These are phyloP conservation scores for Stromatinia cepivora DNA, from an alignment of 2,329 filamentous ascomycete species.

Conservation along the genomic window DNA sequence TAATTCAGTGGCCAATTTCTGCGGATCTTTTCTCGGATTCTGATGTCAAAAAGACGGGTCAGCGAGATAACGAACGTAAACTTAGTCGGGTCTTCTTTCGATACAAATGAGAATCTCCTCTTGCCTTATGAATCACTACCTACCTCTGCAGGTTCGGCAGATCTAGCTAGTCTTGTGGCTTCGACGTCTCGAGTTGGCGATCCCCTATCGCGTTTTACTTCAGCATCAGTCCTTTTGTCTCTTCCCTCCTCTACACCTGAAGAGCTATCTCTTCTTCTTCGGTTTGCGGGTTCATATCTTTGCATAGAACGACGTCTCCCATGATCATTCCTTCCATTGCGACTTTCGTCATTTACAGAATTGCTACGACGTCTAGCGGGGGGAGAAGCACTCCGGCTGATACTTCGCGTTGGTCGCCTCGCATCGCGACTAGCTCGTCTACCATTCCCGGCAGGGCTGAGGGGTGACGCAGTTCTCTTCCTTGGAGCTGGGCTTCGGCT, in stretches of 20 bases:
- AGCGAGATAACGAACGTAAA: conserved; percentile 36
- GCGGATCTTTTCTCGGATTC: conserved; percentile 42
- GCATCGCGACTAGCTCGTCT: conserved; percentile 35
- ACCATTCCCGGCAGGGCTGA: conserved; percentile 33
- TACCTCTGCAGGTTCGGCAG: conserved; percentile 44
- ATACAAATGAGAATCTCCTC: conserved; percentile 29
- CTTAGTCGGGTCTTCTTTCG: conserved; percentile 20
- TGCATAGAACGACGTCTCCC: conserved; percentile 40
- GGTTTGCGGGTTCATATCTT: conserved; percentile 42
- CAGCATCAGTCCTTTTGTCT: conserved; percentile 59
- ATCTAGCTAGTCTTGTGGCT: conserved; percentile 30
- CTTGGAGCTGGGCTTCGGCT: conserved; percentile 35
- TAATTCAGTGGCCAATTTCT: conserved; percentile 48
- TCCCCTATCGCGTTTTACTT: conserved; percentile 47
- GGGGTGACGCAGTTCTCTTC: conserved; percentile 24
- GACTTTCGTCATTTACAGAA: conserved; percentile 31
- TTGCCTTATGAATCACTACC: conserved; percentile 43
- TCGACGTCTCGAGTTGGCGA: conserved; percentile 32
- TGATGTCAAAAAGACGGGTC: conserved; percentile 40
- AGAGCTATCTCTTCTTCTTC: conserved; percentile 53
- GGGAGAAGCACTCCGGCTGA: conserved; percentile 41
- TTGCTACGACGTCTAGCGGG: conserved; percentile 36
- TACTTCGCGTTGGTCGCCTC: conserved; percentile 41
- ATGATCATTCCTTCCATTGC: conserved; percentile 35
- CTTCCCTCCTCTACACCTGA: conserved; percentile 47